Percentiles rank a stretch among this genome's conserved stretches.
phyloP scores from a whole-genome alignment of 768 basidiomycete genomes.

The Lanmaoa rubissima region DNA sequence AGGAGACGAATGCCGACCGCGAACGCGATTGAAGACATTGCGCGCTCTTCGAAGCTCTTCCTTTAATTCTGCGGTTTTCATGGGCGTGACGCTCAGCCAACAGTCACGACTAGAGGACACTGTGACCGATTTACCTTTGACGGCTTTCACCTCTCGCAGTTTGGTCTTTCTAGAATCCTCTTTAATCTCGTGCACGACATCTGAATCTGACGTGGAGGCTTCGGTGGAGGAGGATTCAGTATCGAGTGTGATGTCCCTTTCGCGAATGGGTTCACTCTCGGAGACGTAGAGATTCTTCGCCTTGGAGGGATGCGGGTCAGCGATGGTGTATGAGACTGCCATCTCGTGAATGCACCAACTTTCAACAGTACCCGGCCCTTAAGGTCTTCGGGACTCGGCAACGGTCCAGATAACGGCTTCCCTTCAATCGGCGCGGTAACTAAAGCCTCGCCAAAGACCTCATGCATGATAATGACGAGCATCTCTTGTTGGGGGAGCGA shows the following conservation, averaged over 20 bases:
- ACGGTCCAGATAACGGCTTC: slow-evolving; percentile 41
- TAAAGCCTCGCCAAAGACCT: slow-evolving; percentile 55
- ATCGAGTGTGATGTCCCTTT: slow-evolving; percentile 36
- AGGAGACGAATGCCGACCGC: slow-evolving; percentile 27
- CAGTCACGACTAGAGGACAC: slow-evolving; percentile 1
- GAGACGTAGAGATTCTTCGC: slow-evolving; percentile 74
- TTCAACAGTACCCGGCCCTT: slow-evolving; percentile 82
- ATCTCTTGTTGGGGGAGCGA: slow-evolving; percentile 73
- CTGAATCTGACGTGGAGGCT: slow-evolving; percentile 35
- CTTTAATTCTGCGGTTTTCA: slow-evolving; percentile 33
- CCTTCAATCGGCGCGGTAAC: slow-evolving; percentile 49
- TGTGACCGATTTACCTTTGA: slow-evolving; percentile 31
- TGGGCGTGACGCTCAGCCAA: slow-evolving; percentile 14
- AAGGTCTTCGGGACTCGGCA: slow-evolving; percentile 87
- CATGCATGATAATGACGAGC: slow-evolving; percentile 71
- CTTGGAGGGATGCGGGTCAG: slow-evolving; percentile 34
- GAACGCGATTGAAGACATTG: slow-evolving; percentile 43
- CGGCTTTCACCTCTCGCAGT: slow-evolving; percentile 32
- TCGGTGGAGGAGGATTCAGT: slow-evolving; percentile 44
- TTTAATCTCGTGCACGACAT: slow-evolving; percentile 22
- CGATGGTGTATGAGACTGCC: not conserved
- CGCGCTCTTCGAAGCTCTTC: slow-evolving; percentile 40
- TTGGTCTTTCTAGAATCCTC: slow-evolving; percentile 29
- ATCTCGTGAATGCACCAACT: slow-evolving; percentile 37
- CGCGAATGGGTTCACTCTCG: slow-evolving; percentile 33